Conservation (phyloP, 2,329 filamentous ascomycete species). For the Chaetothyriales sp. region DNA sequence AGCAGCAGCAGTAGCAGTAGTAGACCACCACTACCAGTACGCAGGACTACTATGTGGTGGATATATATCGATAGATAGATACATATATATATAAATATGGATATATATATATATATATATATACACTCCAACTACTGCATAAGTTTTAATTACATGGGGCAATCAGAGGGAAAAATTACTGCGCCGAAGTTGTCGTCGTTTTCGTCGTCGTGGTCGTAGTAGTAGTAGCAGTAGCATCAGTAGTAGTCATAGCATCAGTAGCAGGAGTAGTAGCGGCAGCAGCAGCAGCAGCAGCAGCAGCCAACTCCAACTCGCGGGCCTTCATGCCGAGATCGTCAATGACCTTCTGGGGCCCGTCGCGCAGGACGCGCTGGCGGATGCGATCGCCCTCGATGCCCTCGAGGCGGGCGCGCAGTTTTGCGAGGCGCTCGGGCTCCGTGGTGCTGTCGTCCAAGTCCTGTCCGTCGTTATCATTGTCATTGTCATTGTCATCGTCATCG, state of each 20-base stretch:
- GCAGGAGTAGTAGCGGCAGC: not conserved
- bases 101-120: no score
- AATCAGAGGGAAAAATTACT: not conserved
- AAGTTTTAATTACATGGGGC: no score
- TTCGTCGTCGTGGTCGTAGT: no score
- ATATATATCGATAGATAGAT: no score
- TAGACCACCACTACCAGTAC: no score
- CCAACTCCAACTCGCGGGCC: constrained; percentile 27
- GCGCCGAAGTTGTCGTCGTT: not conserved
- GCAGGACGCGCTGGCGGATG: constrained; percentile 26
- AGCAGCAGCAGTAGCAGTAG: no score
- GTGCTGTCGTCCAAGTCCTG: no score
- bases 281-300: not conserved
- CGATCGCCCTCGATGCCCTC: constrained; percentile 30
- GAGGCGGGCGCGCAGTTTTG: constrained; percentile 29
- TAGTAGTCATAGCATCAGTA: not conserved
- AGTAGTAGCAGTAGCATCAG: not conserved
- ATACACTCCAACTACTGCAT: no score
- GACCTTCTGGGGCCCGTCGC: constrained; percentile 25
- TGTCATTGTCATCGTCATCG: constrained; percentile 4
- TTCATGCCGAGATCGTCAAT: constrained; percentile 30
- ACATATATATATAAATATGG: no score
- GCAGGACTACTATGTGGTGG: no score
- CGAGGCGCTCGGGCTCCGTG: constrained; percentile 31
- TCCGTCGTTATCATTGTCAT: constrained; percentile 26